A percentile compares a stretch with the other conserved stretches of the same genome.
These are phyloP conservation scores for Triticum dicoccoides DNA, from an alignment of 176 grass and related monocot species.

Conservation along the genomic window DNA sequence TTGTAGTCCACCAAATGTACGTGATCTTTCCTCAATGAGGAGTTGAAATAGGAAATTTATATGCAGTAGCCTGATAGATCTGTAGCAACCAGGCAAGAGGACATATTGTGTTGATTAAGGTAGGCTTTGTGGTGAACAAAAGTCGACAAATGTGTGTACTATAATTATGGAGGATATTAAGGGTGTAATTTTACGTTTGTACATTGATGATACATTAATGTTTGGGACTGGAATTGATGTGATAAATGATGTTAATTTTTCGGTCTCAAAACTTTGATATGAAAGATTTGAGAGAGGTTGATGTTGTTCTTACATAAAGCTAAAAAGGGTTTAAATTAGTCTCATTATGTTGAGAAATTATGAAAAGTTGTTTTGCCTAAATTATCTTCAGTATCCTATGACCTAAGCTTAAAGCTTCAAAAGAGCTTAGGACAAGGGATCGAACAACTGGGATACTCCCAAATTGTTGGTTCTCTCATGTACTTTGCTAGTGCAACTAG, in stretches of 20 bases:
- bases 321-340: neutral
- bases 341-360: neutral
- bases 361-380: neutral
- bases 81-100: neutral
- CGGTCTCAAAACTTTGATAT: neutral
- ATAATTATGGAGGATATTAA: neutral
- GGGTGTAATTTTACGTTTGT: neutral
- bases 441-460: neutral
- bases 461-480: neutral
- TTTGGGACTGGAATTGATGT: neutral
- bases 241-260: neutral
- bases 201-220: neutral
- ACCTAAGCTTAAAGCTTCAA: neutral
- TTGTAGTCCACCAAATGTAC: neutral
- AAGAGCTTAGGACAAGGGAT: neutral
- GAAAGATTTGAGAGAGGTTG: neutral
- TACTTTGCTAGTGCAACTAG: neutral
- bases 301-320: neutral
- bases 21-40: neutral
- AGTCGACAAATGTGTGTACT: neutral
- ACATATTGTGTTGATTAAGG: neutral
- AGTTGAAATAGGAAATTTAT: neutral
- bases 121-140: neutral
- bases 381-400: neutral
- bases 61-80: no score